Evolutionary conservation across 805 yeast genomes (phyloP).

Genomic region (Zygoascus ofunaensis): DNA sequence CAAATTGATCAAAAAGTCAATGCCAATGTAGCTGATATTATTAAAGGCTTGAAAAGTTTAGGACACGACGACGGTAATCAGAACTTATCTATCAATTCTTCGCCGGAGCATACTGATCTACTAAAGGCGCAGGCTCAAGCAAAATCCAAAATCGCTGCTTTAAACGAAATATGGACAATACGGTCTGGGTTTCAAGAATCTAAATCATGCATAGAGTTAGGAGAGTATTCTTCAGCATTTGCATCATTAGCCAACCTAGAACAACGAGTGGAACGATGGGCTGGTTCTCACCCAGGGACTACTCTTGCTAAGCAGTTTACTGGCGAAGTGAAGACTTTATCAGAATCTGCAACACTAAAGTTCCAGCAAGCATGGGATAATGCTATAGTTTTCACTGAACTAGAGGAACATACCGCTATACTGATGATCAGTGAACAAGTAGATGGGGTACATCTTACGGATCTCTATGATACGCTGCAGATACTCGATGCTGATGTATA

Average conservation of each 20-base stretch:
- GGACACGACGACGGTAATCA: background rate
- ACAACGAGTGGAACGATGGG: constrained; percentile 10
- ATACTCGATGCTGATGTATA: constrained; percentile 5
- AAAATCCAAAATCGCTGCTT: constrained; percentile 3
- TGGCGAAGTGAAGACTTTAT: constrained; percentile 1
- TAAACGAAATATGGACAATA: constrained; percentile 18
- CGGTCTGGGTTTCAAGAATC: constrained; percentile 17
- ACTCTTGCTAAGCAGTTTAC: constrained; percentile 5
- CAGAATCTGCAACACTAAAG: constrained; percentile 2
- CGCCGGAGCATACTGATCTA: background rate
- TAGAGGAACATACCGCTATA: constrained; percentile 1
- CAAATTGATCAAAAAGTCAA: background rate
- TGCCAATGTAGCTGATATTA: background rate
- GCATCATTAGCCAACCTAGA: constrained; percentile 11
- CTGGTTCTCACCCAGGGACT: constrained; percentile 6
- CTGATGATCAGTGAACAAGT: constrained; percentile 5
- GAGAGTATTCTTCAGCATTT: constrained; percentile 14
- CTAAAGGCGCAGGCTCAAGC: background rate
- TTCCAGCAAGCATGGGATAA: constrained; percentile 10
- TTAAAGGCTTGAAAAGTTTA: too few species aligned
- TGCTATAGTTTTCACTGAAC: constrained; percentile 6
- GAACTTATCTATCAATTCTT: background rate
- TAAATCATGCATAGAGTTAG: constrained; percentile 13
- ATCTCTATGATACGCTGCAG: constrained; percentile 12
- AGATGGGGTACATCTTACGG: constrained; percentile 8